phyloP scores from a whole-genome alignment of 108 stramenopile genomes.

The Craspedostauros australis region DNA sequence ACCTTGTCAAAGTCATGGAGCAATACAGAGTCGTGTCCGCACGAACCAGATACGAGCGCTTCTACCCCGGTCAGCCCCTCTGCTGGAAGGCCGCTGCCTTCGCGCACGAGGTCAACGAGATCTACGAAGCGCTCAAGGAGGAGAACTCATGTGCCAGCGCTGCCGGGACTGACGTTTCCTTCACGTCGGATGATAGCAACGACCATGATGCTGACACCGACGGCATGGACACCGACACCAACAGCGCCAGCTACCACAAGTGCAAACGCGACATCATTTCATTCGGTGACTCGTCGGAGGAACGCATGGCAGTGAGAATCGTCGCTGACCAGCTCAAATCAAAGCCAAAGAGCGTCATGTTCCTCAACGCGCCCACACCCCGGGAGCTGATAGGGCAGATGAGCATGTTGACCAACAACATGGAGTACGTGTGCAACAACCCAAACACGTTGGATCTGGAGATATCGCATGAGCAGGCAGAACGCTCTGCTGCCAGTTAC shows the following conservation, averaged over 20 bases:
- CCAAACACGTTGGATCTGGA: conserved; percentile 61
- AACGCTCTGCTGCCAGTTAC: conserved; percentile 58
- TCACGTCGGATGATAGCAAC: conserved; percentile 38
- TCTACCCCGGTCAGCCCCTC: conserved; percentile 82
- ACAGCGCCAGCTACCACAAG: neutral
- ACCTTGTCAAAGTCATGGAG: conserved; percentile 59
- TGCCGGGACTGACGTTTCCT: conserved; percentile 56
- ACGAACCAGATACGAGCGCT: conserved; percentile 77
- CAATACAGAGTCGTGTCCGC: conserved; percentile 76
- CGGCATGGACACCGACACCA: neutral
- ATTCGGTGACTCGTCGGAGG: conserved; percentile 83
- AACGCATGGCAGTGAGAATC: conserved; percentile 82
- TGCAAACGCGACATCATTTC: conserved; percentile 67
- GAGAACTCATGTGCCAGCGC: conserved; percentile 43
- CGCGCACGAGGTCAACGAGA: conserved; percentile 88
- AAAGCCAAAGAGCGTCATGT: conserved; percentile 77
- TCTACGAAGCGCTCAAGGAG: conserved; percentile 47
- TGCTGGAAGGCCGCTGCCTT: conserved; percentile 94
- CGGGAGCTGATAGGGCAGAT: conserved; percentile 79
- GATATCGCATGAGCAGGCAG: conserved; percentile 62
- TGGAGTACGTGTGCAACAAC: conserved; percentile 65
- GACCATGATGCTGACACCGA: no score
- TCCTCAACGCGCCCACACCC: conserved; percentile 60
- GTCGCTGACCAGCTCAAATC: conserved; percentile 73
- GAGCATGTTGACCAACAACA: conserved; percentile 70